Conservation (phyloP, 2,329 filamentous ascomycete species). For the Hymenoscyphus infarciens region DNA sequence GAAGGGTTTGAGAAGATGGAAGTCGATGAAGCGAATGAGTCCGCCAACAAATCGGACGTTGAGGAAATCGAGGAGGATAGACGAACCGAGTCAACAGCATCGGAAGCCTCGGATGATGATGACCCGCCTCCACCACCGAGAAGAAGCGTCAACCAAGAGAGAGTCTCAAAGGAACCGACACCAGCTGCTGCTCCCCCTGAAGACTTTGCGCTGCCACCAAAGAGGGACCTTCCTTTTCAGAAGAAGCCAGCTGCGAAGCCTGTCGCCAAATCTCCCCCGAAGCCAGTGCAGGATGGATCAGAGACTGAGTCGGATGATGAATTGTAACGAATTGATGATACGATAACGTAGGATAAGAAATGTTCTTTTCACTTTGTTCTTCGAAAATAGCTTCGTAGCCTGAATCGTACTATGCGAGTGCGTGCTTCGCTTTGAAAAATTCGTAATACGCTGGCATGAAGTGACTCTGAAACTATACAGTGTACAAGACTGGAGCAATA, state of each 20-base stretch:
- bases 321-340: slow-evolving; percentile 20
- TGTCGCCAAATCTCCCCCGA: slow-evolving; percentile 2
- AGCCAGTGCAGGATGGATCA: slow-evolving; percentile 22
- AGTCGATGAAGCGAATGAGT: slow-evolving; percentile 37
- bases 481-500: too few relatives aligned
- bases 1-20: slow-evolving; percentile 51
- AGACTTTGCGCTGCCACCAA: slow-evolving; percentile 6
- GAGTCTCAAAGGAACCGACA: slow-evolving; percentile 10
- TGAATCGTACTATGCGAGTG: too few relatives aligned
- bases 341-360: neutral
- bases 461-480: too few relatives aligned
- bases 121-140: slow-evolving; percentile 7
- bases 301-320: slow-evolving; percentile 34
- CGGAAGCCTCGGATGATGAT: slow-evolving; percentile 21
- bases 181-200: slow-evolving; percentile 14
- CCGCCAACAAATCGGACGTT: slow-evolving; percentile 19
- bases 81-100: slow-evolving; percentile 25
- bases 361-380: too few relatives aligned
- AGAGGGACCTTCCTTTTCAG: slow-evolving; percentile 21
- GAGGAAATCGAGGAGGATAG: slow-evolving; percentile 22
- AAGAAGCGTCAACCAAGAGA: neutral
- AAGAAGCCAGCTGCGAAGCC: slow-evolving; percentile 19
- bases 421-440: too few relatives aligned
- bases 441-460: too few relatives aligned
- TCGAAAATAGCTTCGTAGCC: too few relatives aligned